phyloP scores from a whole-genome alignment of 73 alveolate species.

The Breviolum minutum region DNA sequence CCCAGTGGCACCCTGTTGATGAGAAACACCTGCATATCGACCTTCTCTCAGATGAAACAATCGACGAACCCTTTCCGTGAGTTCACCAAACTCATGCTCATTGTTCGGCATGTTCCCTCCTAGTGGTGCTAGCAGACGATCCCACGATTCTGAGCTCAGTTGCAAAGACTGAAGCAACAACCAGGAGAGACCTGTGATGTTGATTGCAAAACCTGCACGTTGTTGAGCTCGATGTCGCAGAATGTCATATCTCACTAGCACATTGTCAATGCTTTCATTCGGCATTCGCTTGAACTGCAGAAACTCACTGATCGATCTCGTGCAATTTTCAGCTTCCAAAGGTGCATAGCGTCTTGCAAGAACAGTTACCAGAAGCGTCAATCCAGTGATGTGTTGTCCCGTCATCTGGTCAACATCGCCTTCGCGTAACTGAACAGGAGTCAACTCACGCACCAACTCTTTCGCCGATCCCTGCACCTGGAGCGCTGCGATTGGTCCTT shows the following conservation, averaged over 20 bases:
- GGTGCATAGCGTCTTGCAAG: conserved; percentile 16
- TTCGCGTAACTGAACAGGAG: background rate
- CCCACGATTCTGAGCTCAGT: background rate
- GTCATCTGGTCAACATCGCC: conserved; percentile 12
- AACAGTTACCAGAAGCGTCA: background rate
- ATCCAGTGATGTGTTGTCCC: conserved; percentile 18
- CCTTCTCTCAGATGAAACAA: conserved; percentile 4
- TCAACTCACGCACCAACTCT: conserved; percentile 20
- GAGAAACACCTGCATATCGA: background rate
- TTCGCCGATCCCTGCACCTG: conserved; percentile 42
- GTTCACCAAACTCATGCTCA: background rate
- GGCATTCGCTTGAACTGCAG: background rate
- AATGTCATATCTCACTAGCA: conserved; percentile 11
- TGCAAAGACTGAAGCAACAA: background rate
- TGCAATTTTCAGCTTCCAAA: background rate
- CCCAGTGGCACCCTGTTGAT: conserved; percentile 3
- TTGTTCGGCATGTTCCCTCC: background rate
- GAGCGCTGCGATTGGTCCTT: conserved; percentile 52
- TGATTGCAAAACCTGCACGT: background rate
- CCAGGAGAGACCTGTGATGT: background rate
- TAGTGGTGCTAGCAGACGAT: background rate
- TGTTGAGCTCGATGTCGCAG: background rate
- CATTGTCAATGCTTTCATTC: background rate
- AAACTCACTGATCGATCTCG: conserved; percentile 19
- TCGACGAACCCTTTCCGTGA: background rate